These are phyloP conservation scores for Lepidium aucheri DNA, from an alignment of 345 rosid genomes.

Conservation along the genomic window DNA sequence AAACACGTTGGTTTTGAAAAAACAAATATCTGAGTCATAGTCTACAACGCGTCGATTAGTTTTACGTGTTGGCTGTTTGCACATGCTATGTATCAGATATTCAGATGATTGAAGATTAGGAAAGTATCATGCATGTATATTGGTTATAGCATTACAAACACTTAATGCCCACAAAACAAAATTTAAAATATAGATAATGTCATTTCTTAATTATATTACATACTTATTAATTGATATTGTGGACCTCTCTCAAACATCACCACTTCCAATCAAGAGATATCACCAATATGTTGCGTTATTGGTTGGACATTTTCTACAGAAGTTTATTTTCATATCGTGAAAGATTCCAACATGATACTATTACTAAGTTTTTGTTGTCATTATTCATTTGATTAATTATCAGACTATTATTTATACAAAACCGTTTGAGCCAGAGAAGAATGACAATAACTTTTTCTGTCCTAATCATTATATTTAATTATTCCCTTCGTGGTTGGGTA, in stretches of 20 bases:
- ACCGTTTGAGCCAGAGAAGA: slow-evolving; percentile 9
- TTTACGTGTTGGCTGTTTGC: background rate
- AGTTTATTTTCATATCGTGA: background rate
- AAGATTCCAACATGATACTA: background rate
- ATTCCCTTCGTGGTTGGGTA: background rate
- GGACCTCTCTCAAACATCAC: slow-evolving; percentile 11
- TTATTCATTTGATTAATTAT: background rate
- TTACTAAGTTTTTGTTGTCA: background rate
- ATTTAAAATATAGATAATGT: background rate
- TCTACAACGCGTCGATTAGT: background rate
- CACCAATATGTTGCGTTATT: slow-evolving; percentile 15
- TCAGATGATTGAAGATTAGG: background rate
- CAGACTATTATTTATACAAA: background rate
- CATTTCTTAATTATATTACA: too few relatives aligned
- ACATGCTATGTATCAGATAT: background rate
- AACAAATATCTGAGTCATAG: background rate
- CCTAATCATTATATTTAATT: background rate
- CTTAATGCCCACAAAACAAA: background rate
- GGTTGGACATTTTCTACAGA: slow-evolving; percentile 8
- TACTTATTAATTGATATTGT: background rate
- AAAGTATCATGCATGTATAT: background rate
- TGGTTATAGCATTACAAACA: background rate
- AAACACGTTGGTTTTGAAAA: background rate
- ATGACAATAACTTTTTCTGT: background rate
- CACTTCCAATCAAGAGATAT: slow-evolving; percentile 15